Evolutionary conservation across 2,329 filamentous ascomycete genomes (phyloP).

Genomic region (Monosporascus sp.): DNA sequence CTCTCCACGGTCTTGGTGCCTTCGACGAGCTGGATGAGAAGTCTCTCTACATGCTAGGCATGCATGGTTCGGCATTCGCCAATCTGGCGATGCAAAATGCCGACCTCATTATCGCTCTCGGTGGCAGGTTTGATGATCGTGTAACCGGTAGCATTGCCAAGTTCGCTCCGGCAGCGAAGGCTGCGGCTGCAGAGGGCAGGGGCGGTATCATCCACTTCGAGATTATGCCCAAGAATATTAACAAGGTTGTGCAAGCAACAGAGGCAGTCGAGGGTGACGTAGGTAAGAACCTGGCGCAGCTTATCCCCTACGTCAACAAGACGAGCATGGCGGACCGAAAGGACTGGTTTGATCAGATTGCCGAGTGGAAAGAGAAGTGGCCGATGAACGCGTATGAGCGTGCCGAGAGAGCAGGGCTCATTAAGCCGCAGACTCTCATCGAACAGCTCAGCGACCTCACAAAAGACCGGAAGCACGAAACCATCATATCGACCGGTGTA

Average conservation of each 20-base stretch:
- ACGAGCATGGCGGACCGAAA: constrained; percentile 60
- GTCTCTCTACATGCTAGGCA: constrained; percentile 95
- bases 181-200: constrained; percentile 75
- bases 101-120: constrained; percentile 91
- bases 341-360: constrained; percentile 87
- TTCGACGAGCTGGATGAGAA: constrained; percentile 93
- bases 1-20: constrained; percentile 85
- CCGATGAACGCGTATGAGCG: constrained; percentile 78
- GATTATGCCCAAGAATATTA: constrained; percentile 99
- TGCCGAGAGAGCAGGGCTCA: constrained; percentile 67
- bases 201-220: constrained; percentile 97
- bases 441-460: constrained; percentile 85
- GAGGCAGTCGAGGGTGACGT: constrained; percentile 95
- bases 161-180: constrained; percentile 84
- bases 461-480: constrained; percentile 71
- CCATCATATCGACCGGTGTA: constrained; percentile 87
- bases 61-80: constrained; percentile 95
- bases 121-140: constrained; percentile 92
- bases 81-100: constrained; percentile 98
- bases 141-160: constrained; percentile 77
- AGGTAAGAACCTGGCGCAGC: constrained; percentile 65
- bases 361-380: constrained; percentile 86
- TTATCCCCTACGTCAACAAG: constrained; percentile 66
- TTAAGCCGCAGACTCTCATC: constrained; percentile 93
- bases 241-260: constrained; percentile 96